Evolutionary conservation across 495 filamentous ascomycete species (phyloP).

Genomic region (Penicillium ochrochloron): DNA sequence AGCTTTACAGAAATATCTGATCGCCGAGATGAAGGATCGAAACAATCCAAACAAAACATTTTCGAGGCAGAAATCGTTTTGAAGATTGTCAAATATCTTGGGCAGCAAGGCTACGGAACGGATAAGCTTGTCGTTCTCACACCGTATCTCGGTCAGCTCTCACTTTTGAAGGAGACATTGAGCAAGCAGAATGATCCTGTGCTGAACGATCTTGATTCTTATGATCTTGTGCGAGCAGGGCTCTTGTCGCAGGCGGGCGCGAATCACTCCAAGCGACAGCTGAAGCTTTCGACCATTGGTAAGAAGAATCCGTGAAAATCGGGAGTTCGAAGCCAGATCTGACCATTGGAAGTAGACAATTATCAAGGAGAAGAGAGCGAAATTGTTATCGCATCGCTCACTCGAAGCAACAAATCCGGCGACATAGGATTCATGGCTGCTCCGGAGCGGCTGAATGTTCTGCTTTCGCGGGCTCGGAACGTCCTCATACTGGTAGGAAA

Average conservation of each 20-base stretch:
- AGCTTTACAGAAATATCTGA: slow-evolving; percentile 47
- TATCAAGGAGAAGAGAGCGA: slow-evolving; percentile 83
- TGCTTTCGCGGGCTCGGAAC: slow-evolving; percentile 71
- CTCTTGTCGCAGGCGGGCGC: slow-evolving; percentile 60
- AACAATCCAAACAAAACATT: slow-evolving; percentile 61
- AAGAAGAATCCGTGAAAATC: slow-evolving; percentile 10
- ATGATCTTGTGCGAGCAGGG: slow-evolving; percentile 69
- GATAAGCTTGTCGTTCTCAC: slow-evolving; percentile 72
- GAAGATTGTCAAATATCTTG: slow-evolving; percentile 71
- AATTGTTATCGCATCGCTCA: slow-evolving; percentile 70
- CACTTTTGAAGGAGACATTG: slow-evolving; percentile 58
- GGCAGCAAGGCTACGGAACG: slow-evolving; percentile 74
- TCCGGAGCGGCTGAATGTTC: slow-evolving; percentile 71
- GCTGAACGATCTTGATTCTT: slow-evolving; percentile 71
- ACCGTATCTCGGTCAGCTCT: slow-evolving; percentile 74
- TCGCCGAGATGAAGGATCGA: slow-evolving; percentile 52
- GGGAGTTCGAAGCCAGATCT: neutral
- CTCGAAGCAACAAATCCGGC: slow-evolving; percentile 63
- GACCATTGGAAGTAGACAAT: slow-evolving; percentile 57
- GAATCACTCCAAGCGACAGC: slow-evolving; percentile 50
- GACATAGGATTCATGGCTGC: slow-evolving; percentile 79
- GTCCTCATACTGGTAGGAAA: slow-evolving; percentile 75
- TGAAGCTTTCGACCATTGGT: slow-evolving; percentile 72
- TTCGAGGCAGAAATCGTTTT: slow-evolving; percentile 73
- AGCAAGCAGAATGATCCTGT: slow-evolving; percentile 61